phyloP scores from a whole-genome alignment of 192 early-diverging fungal genomes.

The Bifiguratus adelaidae region DNA sequence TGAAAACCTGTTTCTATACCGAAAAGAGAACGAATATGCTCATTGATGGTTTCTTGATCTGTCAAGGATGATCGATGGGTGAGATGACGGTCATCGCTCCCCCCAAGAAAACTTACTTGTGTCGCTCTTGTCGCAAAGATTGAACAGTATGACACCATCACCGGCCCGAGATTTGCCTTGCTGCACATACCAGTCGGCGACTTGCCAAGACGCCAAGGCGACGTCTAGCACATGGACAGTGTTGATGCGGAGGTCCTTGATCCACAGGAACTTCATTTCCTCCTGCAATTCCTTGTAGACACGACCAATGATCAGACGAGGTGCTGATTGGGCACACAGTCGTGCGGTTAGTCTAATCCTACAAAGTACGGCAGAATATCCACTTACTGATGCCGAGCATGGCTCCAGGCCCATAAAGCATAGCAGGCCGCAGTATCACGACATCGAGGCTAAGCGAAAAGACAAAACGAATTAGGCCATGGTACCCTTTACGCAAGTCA shows the following conservation, averaged over 20 bases:
- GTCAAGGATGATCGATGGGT: neutral
- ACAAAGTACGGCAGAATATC: conserved; percentile 3
- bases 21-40: conserved; percentile 57
- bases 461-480: neutral
- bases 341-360: neutral
- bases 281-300: conserved; percentile 73
- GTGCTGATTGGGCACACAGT: conserved; percentile 40
- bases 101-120: conserved; percentile 46
- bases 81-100: neutral
- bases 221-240: conserved; percentile 94
- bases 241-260: conserved; percentile 81
- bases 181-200: conserved; percentile 38
- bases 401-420: conserved; percentile 83
- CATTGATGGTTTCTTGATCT: conserved; percentile 77
- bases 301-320: conserved; percentile 86
- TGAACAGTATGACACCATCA: conserved; percentile 48
- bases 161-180: conserved; percentile 27
- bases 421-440: conserved; percentile 77
- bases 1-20: conserved; percentile 79
- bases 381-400: conserved; percentile 65
- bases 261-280: conserved; percentile 93
- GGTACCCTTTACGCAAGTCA: neutral
- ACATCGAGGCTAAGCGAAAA: conserved; percentile 49
- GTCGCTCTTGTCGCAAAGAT: conserved; percentile 78
- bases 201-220: conserved; percentile 41